Conservation (phyloP, 2,329 filamentous ascomycete genomes). For the Stromatinia cepivora region DNA sequence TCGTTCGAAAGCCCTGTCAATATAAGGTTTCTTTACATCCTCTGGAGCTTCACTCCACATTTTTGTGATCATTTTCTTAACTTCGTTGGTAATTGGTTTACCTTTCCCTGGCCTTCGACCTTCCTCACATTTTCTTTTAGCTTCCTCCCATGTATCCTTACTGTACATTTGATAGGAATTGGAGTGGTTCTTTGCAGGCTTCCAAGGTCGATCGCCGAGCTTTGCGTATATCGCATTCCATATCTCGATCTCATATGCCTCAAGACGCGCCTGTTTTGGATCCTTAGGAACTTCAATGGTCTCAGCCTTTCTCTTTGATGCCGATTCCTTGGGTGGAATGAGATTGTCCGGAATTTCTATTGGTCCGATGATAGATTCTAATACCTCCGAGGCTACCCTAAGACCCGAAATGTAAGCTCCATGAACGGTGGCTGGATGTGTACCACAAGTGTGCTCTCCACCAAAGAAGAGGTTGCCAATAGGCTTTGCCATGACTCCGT, state of each 20-base stretch:
- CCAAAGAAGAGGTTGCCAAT: constrained; percentile 92
- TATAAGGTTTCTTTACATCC: constrained; percentile 73
- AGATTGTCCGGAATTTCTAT: constrained; percentile 76
- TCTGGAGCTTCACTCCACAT: constrained; percentile 82
- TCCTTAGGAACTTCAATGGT: constrained; percentile 45
- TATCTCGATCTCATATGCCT: constrained; percentile 57
- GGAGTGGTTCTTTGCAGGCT: constrained; percentile 70
- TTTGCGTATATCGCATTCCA: constrained; percentile 53
- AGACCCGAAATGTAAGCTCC: constrained; percentile 94
- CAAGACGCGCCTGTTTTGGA: constrained; percentile 53
- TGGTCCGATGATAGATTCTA: constrained; percentile 77
- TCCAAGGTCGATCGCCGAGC: constrained; percentile 74
- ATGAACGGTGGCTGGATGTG: constrained; percentile 94
- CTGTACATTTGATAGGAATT: constrained; percentile 92
- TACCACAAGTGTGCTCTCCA: constrained; percentile 93
- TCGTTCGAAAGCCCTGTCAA: constrained; percentile 70
- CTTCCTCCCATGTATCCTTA: constrained; percentile 70
- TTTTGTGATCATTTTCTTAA: constrained; percentile 80
- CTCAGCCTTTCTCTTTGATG: constrained; percentile 56
- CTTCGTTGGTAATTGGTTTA: constrained; percentile 72
- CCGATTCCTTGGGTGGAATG: constrained; percentile 61
- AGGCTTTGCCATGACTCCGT: constrained; percentile 83
- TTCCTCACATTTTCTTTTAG: constrained; percentile 61
- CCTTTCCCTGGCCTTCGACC: constrained; percentile 64
- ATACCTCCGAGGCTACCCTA: constrained; percentile 81